Base-by-base conservation (phyloP, 306 rosid species). In the Corylus heterophylla region DNA sequence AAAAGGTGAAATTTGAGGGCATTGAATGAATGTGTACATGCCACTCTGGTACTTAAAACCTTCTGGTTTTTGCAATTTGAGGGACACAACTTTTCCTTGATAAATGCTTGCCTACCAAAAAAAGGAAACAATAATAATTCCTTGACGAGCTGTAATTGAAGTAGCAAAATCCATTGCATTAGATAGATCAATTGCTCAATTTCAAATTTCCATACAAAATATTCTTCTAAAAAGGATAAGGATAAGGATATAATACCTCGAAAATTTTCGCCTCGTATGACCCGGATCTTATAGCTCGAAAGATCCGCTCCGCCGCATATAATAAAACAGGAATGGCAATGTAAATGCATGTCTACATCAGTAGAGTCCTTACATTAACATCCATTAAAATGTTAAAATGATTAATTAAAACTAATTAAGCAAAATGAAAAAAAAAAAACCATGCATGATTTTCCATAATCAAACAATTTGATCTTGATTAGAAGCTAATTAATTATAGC, bases 301-400 rank as follows among this genome's bases (percentile, higher is more conserved):
- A 86, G 63, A 88, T 83, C 80, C 98, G 73, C 87, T 94, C 97
- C 74, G 93, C 98, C 1, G 85, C 27, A 22, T 92, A 92, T 72
- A 92, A 72, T 35, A 87, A 73, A 80, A 90, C 84, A 62, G 98
- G 97, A 87, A 94, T 77, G 58, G 90, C 92, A 81, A 94, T 82
- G 85, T 92, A 94, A 85, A 94, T 88, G 94, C 97, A 94, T 61
- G 98, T 92, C 98, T 94, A 85, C 90, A 78, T 47, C 42, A 74
- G 31, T 10, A 52, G n/a, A 70, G 49, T 69, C 25, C 58, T 59
- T 49, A 51, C 29, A 37, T n/a, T 18, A 62, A 63, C 0, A 69
- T 16, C 1, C 27, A 18, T 18, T 25, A 6, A 2, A 69, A 44
- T 5, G 48, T 75, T 18, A 50, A 54, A 78, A 39, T 25, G 69